Evolutionary conservation across 1,284 basidiomycete genomes (phyloP).

Genomic region (Puccinia hordei): DNA sequence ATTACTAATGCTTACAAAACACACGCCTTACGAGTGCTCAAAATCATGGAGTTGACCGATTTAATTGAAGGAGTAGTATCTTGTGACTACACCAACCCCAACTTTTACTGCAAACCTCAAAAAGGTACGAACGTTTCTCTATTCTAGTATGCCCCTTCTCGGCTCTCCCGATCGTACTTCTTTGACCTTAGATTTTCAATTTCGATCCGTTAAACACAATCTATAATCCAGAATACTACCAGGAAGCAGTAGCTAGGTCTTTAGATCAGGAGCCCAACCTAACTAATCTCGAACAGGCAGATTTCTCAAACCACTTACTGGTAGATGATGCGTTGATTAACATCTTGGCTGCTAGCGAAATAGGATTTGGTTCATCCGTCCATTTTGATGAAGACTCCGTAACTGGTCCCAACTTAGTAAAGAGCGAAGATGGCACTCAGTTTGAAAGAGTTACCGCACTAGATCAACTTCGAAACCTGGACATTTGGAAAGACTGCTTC

Average conservation of each 20-base stretch:
- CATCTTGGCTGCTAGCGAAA: constrained; percentile 52
- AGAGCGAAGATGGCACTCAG: neutral
- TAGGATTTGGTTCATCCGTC: constrained; percentile 55
- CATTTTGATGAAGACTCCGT: constrained; percentile 54
- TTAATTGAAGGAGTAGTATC: constrained; percentile 77
- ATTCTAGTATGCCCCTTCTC: neutral
- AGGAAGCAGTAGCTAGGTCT: constrained; percentile 41
- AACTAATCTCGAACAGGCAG: constrained; percentile 25
- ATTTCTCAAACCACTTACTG: constrained; percentile 51
- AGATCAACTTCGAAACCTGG: constrained; percentile 37
- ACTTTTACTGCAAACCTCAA: constrained; percentile 83
- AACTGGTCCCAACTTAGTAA: neutral
- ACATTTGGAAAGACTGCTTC: constrained; percentile 45
- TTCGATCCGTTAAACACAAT: neutral
- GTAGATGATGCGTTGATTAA: constrained; percentile 56
- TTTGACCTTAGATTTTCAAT: neutral
- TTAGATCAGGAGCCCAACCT: constrained; percentile 39
- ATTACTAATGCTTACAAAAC: constrained; percentile 57
- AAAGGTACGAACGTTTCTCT: constrained; percentile 22
- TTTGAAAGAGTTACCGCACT: constrained; percentile 26
- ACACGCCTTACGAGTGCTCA: constrained; percentile 79
- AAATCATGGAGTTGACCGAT: constrained; percentile 72
- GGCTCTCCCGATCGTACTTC: neutral
- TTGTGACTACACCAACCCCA: constrained; percentile 72
- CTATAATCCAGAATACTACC: constrained; percentile 29